Percentiles rank a stretch among this genome's conserved stretches.
These are phyloP conservation scores for Vigna nakashimae DNA, from an alignment of 306 rosid genomes.

Conservation along the genomic window DNA sequence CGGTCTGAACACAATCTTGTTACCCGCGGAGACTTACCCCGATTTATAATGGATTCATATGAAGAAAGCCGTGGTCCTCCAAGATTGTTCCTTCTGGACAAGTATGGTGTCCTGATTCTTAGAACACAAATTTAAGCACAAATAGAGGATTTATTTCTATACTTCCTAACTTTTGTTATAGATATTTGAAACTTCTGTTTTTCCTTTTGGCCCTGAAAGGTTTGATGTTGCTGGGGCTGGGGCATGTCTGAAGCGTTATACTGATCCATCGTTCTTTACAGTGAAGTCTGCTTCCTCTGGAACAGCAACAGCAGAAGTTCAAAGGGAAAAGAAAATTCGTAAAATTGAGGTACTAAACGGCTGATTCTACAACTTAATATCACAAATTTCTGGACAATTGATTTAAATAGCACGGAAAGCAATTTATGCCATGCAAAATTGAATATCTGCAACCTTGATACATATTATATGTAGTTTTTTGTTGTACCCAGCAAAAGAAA, in stretches of 20 bases:
- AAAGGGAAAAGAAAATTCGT: conserved; percentile 71
- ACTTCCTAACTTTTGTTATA: neutral
- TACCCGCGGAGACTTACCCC: conserved; percentile 85
- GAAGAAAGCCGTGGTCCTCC: conserved; percentile 97
- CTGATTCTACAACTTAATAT: conserved; percentile 14
- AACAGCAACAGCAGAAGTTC: conserved; percentile 49
- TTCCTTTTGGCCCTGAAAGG: conserved; percentile 59
- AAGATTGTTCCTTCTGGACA: conserved; percentile 87
- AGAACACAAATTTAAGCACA: conserved; percentile 13
- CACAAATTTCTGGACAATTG: neutral
- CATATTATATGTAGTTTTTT: conserved; percentile 29
- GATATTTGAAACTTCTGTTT: conserved; percentile 36
- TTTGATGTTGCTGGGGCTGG: conserved; percentile 98
- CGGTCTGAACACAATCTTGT: conserved; percentile 69
- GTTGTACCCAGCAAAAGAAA: conserved; percentile 65
- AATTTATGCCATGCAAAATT: conserved; percentile 32
- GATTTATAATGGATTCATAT: conserved; percentile 94
- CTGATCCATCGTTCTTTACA: conserved; percentile 92
- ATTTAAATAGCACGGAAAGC: conserved; percentile 22
- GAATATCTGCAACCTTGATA: conserved; percentile 28
- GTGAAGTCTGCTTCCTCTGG: conserved; percentile 59
- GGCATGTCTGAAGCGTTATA: conserved; percentile 94
- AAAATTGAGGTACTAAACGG: conserved; percentile 70
- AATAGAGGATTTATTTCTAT: conserved; percentile 7
- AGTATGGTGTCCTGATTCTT: conserved; percentile 60